phyloP scores from a whole-genome alignment of 2,329 filamentous ascomycete genomes.

The Endoconidiophora polonica region DNA sequence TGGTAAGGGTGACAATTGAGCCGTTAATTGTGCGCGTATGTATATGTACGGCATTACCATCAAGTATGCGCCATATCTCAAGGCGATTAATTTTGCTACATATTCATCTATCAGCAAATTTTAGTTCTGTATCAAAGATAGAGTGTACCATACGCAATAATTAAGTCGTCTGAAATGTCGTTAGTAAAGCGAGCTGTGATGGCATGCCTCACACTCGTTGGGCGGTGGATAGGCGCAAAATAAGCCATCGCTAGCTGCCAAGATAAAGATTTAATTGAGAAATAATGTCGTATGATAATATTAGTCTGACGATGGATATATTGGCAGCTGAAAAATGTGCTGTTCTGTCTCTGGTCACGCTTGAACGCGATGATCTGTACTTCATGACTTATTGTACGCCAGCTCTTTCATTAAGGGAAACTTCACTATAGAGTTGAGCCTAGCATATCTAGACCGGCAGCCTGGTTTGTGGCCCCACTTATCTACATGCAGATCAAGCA shows the following conservation, averaged over 20 bases:
- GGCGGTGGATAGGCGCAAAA: constrained; percentile 78
- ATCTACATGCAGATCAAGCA: no score
- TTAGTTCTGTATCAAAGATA: background rate
- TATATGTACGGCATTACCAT: constrained; percentile 47
- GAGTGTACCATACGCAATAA: constrained; percentile 57
- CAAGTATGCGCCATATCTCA: constrained; percentile 59
- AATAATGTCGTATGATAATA: background rate
- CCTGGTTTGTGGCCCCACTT: no score
- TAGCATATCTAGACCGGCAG: no score
- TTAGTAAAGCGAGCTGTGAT: constrained; percentile 62
- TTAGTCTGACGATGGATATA: background rate
- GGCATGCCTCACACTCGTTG: constrained; percentile 82
- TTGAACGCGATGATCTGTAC: no score
- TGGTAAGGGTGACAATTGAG: constrained; percentile 70
- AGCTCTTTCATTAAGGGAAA: no score
- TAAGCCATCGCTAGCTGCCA: constrained; percentile 60
- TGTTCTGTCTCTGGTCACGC: no score
- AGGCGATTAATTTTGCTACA: constrained; percentile 66
- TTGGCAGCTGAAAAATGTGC: no score
- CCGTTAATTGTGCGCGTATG: constrained; percentile 64
- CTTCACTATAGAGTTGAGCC: no score
- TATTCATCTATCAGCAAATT: constrained; percentile 12
- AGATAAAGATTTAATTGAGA: no score
- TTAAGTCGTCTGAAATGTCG: constrained; percentile 60
- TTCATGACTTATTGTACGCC: no score